These are phyloP conservation scores for Leishmania aethiopica DNA, from an alignment of 208 protist species.

Conservation along the genomic window DNA sequence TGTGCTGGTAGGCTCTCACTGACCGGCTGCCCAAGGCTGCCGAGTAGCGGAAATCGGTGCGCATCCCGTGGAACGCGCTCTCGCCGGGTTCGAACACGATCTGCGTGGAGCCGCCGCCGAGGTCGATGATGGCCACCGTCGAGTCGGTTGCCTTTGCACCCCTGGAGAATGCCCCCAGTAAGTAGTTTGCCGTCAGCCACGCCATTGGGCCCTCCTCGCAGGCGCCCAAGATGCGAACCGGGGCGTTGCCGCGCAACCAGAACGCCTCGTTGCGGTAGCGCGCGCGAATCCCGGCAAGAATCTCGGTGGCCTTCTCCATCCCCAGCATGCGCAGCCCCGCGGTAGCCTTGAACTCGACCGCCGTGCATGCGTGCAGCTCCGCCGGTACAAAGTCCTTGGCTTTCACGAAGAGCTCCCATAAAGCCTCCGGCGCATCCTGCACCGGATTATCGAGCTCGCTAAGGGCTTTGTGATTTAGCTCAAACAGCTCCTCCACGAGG, in stretches of 20 bases:
- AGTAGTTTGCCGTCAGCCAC: slow-evolving; percentile 88
- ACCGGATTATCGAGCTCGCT: slow-evolving; percentile 35
- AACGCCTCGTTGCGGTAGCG: slow-evolving; percentile 35
- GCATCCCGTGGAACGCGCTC: slow-evolving; percentile 8
- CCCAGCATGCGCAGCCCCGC: slow-evolving; percentile 69
- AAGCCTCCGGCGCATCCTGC: slow-evolving; percentile 31
- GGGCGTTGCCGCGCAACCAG: slow-evolving; percentile 51
- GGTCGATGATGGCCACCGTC: slow-evolving; percentile 70
- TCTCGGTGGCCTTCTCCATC: slow-evolving; percentile 28
- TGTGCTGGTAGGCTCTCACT: slow-evolving; percentile 75
- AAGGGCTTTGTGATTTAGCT: slow-evolving; percentile 49
- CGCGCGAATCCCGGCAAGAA: slow-evolving; percentile 37
- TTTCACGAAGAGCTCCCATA: slow-evolving; percentile 40
- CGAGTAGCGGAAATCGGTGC: slow-evolving; percentile 22
- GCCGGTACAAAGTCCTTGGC: slow-evolving; percentile 45
- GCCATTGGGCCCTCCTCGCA: slow-evolving; percentile 81
- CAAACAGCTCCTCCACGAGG: slow-evolving; percentile 60
- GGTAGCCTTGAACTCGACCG: slow-evolving; percentile 74
- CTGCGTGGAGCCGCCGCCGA: slow-evolving; percentile 85
- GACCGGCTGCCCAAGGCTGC: slow-evolving; percentile 26
- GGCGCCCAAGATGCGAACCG: slow-evolving; percentile 78
- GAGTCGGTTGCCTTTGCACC: neutral
- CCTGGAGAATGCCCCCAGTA: slow-evolving; percentile 42
- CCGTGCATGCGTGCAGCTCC: slow-evolving; percentile 45
- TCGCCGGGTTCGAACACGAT: slow-evolving; percentile 66